These are phyloP conservation scores for Candida lessepsii DNA, from an alignment of 805 yeast genomes.

Conservation along the genomic window DNA sequence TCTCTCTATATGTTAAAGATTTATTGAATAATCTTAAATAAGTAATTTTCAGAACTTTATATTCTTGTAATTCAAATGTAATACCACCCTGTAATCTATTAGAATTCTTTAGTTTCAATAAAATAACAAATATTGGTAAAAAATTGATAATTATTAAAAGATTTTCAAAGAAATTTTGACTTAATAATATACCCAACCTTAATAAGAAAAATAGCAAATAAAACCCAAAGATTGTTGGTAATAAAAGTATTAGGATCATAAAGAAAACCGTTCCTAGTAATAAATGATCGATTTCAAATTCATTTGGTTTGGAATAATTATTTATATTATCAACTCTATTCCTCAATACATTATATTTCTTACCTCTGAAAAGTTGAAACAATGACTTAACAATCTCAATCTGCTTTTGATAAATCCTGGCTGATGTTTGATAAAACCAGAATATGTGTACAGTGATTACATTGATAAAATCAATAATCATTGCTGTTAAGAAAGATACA, in stretches of 20 bases:
- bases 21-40: constrained; percentile 35
- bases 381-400: constrained; percentile 65
- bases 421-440: constrained; percentile 74
- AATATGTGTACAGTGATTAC: constrained; percentile 68
- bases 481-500: constrained; percentile 72
- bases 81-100: constrained; percentile 59
- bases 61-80: constrained; percentile 24
- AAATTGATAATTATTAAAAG: constrained; percentile 69
- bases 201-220: constrained; percentile 69
- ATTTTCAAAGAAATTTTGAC: constrained; percentile 56
- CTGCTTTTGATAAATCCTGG: constrained; percentile 78
- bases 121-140: constrained; percentile 79
- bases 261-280: constrained; percentile 86
- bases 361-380: constrained; percentile 84
- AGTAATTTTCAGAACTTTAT: constrained; percentile 15
- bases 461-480: constrained; percentile 62
- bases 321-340: constrained; percentile 82
- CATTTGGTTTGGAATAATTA: constrained; percentile 24
- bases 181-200: constrained; percentile 49
- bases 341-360: constrained; percentile 79
- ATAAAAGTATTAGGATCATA: constrained; percentile 69
- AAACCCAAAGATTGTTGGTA: constrained; percentile 88
- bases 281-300: constrained; percentile 72
- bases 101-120: constrained; percentile 78
- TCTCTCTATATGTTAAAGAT: constrained; percentile 36